Evolutionary conservation across 2,329 filamentous ascomycete species (phyloP).

Genomic region (Fusarium tricinctum): DNA sequence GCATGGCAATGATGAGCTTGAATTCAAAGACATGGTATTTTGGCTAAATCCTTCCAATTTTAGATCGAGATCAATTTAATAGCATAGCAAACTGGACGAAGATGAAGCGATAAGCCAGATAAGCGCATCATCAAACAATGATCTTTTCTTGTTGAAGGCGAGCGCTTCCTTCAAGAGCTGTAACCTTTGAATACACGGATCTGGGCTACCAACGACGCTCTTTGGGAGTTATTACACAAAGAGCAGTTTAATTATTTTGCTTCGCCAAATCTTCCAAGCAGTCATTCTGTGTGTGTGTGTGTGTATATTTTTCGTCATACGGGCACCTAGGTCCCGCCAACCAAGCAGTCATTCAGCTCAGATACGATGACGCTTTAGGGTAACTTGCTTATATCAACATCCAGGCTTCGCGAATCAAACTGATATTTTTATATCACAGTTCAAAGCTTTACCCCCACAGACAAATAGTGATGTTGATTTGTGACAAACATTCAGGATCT

Average conservation of each 20-base stretch:
- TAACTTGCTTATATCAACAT: neutral
- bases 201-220: too few species aligned
- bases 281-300: too few species aligned
- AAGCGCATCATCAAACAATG: slow-evolving; percentile 7
- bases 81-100: neutral
- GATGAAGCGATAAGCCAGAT: neutral
- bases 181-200: too few species aligned
- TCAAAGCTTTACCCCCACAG: slow-evolving; percentile 1
- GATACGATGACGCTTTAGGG: neutral
- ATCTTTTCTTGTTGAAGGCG: slow-evolving; percentile 13
- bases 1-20: slow-evolving; percentile 29
- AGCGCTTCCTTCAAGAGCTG: too few species aligned
- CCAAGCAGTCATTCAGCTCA: neutral
- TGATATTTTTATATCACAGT: neutral
- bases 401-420: too few species aligned
- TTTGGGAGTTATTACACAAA: neutral
- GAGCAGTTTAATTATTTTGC: too few species aligned
- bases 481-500: neutral
- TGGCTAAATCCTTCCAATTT: slow-evolving; percentile 6
- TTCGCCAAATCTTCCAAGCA: too few species aligned
- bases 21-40: neutral
- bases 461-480: neutral
- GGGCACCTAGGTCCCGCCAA: too few species aligned
- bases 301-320: too few species aligned
- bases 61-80: slow-evolving; percentile 14